A percentile compares a stretch with the other conserved stretches of the same genome.
Evolutionary conservation across 768 basidiomycete species (phyloP).

Genomic region (Chlorophyllum brunneum): DNA sequence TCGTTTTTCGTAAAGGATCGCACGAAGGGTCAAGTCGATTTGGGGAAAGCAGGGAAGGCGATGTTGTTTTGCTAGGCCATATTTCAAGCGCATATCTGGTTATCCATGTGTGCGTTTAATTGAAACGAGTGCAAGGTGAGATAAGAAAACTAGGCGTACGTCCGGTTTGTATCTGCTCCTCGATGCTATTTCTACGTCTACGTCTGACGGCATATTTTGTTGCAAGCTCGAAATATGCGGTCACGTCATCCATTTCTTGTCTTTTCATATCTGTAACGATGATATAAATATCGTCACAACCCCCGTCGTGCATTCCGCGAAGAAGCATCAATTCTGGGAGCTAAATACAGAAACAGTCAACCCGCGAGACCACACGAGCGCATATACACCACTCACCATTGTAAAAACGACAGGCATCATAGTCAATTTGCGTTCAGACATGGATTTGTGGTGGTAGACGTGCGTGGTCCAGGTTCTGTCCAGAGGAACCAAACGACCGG

Average conservation of each 20-base stretch:
- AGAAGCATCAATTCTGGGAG: conserved; percentile 77
- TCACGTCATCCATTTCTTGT: conserved; percentile 77
- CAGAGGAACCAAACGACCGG: conserved; percentile 71
- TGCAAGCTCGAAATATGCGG: conserved; percentile 75
- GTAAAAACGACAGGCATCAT: conserved; percentile 83
- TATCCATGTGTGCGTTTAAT: neutral
- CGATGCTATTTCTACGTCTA: conserved; percentile 61
- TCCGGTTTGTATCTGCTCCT: conserved; percentile 64
- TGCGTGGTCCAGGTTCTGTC: conserved; percentile 82
- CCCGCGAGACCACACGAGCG: too few relatives aligned
- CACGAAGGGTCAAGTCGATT: conserved; percentile 74
- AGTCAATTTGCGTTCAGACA: conserved; percentile 65
- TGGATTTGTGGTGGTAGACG: conserved; percentile 73
- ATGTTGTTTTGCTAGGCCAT: conserved; percentile 61
- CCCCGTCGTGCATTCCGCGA: conserved; percentile 76
- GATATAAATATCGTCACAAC: conserved; percentile 75
- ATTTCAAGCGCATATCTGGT: conserved; percentile 62
- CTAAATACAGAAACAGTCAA: conserved; percentile 39
- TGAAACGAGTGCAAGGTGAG: neutral
- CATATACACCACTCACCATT: conserved; percentile 46
- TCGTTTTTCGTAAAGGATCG: conserved; percentile 70
- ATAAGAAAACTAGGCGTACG: conserved; percentile 40
- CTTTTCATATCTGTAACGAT: conserved; percentile 78
- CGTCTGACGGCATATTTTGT: conserved; percentile 62
- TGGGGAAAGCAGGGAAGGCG: conserved; percentile 81